phyloP scores from a whole-genome alignment of 495 filamentous ascomycete genomes.

The Penicillium pancosmium region DNA sequence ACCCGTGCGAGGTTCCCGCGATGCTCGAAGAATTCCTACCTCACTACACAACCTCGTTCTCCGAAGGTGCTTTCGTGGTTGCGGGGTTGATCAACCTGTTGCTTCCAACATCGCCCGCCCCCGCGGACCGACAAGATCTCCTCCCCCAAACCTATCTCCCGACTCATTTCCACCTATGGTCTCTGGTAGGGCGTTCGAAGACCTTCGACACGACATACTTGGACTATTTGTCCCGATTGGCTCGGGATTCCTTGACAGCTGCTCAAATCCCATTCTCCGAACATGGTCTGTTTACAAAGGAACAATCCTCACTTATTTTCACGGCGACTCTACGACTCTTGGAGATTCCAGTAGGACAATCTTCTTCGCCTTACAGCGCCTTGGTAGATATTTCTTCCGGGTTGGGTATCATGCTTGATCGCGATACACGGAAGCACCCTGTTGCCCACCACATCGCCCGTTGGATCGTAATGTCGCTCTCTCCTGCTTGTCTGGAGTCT shows the following conservation, averaged over 20 bases:
- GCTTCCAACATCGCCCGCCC: conserved; percentile 80
- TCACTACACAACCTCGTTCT: conserved; percentile 92
- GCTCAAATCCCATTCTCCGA: conserved; percentile 79
- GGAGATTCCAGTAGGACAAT: conserved; percentile 96
- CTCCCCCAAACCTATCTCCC: conserved; percentile 85
- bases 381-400: conserved; percentile 82
- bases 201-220: conserved; percentile 83
- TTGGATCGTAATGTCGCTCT: conserved; percentile 93
- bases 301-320: conserved; percentile 91
- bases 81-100: conserved; percentile 82
- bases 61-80: conserved; percentile 86
- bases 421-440: conserved; percentile 90
- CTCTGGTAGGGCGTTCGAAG: conserved; percentile 86
- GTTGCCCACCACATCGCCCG: conserved; percentile 89
- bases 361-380: conserved; percentile 84
- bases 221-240: conserved; percentile 84
- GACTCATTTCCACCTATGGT: conserved; percentile 95
- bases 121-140: conserved; percentile 67
- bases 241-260: conserved; percentile 77
- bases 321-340: conserved; percentile 86
- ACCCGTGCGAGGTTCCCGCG: conserved; percentile 78
- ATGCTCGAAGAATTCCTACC: conserved; percentile 95
- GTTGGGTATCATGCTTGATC: conserved; percentile 80
- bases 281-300: conserved; percentile 87
- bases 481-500: conserved; percentile 78